phyloP scores from a whole-genome alignment of 2,329 filamentous ascomycete genomes.

The Cytospora chrysosperma region DNA sequence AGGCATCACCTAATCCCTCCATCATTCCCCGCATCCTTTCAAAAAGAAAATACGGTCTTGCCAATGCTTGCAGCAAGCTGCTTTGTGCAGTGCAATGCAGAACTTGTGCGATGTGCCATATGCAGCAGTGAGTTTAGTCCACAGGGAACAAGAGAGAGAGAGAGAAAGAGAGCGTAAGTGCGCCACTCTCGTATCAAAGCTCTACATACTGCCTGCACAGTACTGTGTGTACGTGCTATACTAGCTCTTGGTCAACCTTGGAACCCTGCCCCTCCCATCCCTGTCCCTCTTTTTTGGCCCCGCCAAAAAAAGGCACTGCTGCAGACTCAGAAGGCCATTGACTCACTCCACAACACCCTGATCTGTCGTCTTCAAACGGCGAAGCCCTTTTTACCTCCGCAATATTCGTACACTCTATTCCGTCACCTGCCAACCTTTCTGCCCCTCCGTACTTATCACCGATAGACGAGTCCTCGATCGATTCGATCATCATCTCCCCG shows the following conservation, averaged over 20 bases:
- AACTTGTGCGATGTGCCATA: not conserved
- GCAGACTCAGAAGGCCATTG: slow-evolving; percentile 15
- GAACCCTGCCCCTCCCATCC: slow-evolving; percentile 12
- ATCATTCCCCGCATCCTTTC: not conserved
- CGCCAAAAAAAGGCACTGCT: slow-evolving; percentile 22
- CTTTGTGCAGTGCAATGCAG: no score
- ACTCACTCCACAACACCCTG: slow-evolving; percentile 21
- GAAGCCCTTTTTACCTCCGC: slow-evolving; percentile 6
- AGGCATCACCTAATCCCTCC: not conserved
- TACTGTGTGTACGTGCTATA: no score
- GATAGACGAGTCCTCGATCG: slow-evolving; percentile 11
- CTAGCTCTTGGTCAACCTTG: not conserved
- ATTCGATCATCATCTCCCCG: not conserved
- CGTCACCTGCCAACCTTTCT: not conserved
- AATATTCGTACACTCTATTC: not conserved
- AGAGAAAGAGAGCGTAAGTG: no score
- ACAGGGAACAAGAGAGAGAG: not conserved
- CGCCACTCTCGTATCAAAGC: not conserved
- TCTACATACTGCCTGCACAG: no score
- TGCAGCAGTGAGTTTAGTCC: slow-evolving; percentile 5
- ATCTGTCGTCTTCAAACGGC: slow-evolving; percentile 17
- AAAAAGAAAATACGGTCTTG: not conserved
- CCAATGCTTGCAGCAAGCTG: not conserved
- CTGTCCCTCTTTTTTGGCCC: slow-evolving; percentile 13
- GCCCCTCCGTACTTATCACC: not conserved